Evolutionary conservation across 352 stramenopile species (phyloP).

Genomic region (Phytopythium vexans): DNA sequence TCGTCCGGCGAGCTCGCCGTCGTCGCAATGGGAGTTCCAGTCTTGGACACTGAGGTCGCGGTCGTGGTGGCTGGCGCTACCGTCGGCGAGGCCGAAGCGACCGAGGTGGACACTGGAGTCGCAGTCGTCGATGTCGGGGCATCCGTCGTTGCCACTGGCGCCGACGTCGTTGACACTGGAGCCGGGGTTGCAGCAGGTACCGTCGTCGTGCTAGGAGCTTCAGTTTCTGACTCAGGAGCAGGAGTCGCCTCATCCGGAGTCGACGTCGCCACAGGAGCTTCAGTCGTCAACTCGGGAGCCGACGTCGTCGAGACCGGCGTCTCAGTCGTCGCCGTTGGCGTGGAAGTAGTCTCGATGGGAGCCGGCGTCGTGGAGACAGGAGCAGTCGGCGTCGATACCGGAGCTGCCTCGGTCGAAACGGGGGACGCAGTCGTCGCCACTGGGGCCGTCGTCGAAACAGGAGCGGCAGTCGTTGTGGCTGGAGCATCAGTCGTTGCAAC

Average conservation of each 20-base stretch:
- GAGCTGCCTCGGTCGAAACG: not conserved
- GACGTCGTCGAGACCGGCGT: conserved; percentile 1
- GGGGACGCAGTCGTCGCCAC: not conserved
- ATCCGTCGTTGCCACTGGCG: conserved; percentile 1
- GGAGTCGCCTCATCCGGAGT: not conserved
- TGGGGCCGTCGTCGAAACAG: not conserved
- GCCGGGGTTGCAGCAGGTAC: conserved; percentile 1
- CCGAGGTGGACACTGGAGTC: not conserved
- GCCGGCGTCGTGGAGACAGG: not conserved
- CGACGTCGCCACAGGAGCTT: not conserved
- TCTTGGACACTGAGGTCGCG: conserved; percentile 1
- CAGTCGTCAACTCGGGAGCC: not conserved
- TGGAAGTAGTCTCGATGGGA: not conserved
- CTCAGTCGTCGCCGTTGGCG: conserved; percentile 1
- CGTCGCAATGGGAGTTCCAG: not conserved
- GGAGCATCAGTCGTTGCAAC: not conserved
- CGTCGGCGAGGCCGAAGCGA: too few species aligned
- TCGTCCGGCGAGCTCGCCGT: not conserved
- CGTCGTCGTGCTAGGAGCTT: not conserved
- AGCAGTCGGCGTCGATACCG: not conserved
- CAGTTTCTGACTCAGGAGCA: not conserved
- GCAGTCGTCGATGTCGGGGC: not conserved
- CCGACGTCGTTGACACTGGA: conserved; percentile 1
- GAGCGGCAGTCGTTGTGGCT: too few species aligned
- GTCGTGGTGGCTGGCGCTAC: not conserved